Evolutionary conservation across 78 protist genomes (phyloP).

Genomic region (Protostelium mycophagum): DNA sequence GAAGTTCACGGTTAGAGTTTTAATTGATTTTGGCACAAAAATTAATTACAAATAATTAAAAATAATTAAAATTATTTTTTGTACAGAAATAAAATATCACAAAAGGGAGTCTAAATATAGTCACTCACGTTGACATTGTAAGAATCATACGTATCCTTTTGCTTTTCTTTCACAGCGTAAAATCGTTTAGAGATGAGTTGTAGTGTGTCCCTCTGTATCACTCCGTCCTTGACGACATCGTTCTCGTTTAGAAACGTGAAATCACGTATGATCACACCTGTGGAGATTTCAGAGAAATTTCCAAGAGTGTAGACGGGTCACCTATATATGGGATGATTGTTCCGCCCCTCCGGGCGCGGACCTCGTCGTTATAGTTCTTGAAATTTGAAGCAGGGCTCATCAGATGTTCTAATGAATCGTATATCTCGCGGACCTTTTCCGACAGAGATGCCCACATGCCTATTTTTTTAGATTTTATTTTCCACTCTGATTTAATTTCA

Average conservation of each 20-base stretch:
- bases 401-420: not conserved
- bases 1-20: no score
- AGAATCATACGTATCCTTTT: not conserved
- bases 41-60: no score
- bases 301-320: not conserved
- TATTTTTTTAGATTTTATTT: no score
- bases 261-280: not conserved
- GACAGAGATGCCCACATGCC: not conserved
- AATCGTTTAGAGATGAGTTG: not conserved
- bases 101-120: no score
- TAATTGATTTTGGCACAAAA: no score
- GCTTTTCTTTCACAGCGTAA: not conserved
- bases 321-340: not conserved
- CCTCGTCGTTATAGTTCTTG: not conserved
- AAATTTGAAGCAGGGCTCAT: not conserved
- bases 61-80: no score
- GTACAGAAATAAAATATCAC: no score
- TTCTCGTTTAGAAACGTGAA: not conserved
- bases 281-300: not conserved
- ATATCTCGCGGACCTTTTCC: not conserved
- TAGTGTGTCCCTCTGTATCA: not conserved
- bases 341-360: not conserved
- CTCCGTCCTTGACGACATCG: not conserved
- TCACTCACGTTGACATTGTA: not conserved
- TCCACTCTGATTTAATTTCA: no score